Evolutionary conservation across 345 rosid species (phyloP), one percentile per base, ranked within the genome.

Genomic region (Eucalyptus leucophloia): DNA sequence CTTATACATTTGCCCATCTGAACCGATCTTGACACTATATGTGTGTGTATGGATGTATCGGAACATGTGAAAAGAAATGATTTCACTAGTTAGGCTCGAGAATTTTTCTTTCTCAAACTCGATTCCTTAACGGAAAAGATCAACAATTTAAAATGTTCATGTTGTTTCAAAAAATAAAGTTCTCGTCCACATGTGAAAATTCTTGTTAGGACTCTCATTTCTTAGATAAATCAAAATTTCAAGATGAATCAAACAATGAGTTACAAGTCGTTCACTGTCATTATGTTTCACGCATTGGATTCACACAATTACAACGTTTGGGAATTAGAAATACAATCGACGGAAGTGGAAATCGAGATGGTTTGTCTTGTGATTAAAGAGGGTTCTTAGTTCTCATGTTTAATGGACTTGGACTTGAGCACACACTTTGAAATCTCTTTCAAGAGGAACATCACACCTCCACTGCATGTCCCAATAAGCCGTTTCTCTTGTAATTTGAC

Each of bases 331-430:
- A 19, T 72, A 42, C 14, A 37, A 9, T 6, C 4, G 26, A 34
- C 8, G 8, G 15, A 72, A 40, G 45, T 37, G 45, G 37, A 19
- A 5, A 72, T 4, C 14, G 4, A 7, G 8, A 1, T 9, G 45
- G 26, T 19, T 21, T 10, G 2, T 19, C 14, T 0, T 0, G 14
- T 19, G 44, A 69, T 34, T 21, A 1, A 42, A 34, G 15, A 37
- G 82, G 1, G 14, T 11, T 6, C 26, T 37, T 11, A 1, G 56
- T 72, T 37, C 15, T 72, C 8, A 3, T 72, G 24, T 9, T 37
- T 19, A 11, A 72, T 72, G 26, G 8, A 18, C 7, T 72, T 72
- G 82, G 24, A 72, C 82, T 72, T 72, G 45, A 17, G 44, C 42
- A 34, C 24, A 69, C 21, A 32, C 81, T 69, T 69, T 6, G 13